These are phyloP conservation scores for Pseudopyricularia javanii DNA, from an alignment of 2,329 filamentous ascomycete genomes.

Conservation along the genomic window DNA sequence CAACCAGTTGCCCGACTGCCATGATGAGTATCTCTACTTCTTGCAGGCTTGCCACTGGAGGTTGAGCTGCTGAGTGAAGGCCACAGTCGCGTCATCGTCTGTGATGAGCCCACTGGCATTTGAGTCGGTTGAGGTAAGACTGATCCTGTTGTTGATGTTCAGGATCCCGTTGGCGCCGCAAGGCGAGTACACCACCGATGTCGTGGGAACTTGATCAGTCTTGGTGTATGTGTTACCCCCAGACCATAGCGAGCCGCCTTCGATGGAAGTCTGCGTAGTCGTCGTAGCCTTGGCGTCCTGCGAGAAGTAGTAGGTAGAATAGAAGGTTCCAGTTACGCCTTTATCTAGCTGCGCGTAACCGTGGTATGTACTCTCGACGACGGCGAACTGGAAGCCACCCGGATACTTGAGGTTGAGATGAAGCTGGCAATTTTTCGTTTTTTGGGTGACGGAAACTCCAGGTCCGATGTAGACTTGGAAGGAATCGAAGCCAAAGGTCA, in stretches of 20 bases:
- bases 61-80: conserved; percentile 30
- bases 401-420: conserved; percentile 33
- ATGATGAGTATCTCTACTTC: conserved; percentile 6
- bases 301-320: conserved; percentile 34
- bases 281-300: conserved; percentile 30
- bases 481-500: conserved; percentile 32
- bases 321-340: conserved; percentile 30
- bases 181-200: conserved; percentile 30
- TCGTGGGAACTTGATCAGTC: conserved; percentile 28
- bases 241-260: conserved; percentile 26
- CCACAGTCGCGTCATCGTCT: conserved; percentile 30
- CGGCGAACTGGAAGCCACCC: conserved; percentile 31
- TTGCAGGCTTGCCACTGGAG: conserved; percentile 21
- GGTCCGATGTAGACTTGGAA: conserved; percentile 35
- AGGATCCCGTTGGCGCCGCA: conserved; percentile 32
- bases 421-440: conserved; percentile 34
- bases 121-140: conserved; percentile 21
- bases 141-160: conserved; percentile 34
- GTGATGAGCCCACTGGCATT: conserved; percentile 26
- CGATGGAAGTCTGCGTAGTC: conserved; percentile 28
- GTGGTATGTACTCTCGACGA: conserved; percentile 35
- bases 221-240: conserved; percentile 33
- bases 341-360: conserved; percentile 32
- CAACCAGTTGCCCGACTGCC: not conserved
- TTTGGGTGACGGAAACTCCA: conserved; percentile 20